Evolutionary conservation across 257 asterid species (phyloP), one percentile per base, ranked within the genome.

Genomic region (Asclepias syriaca): DNA sequence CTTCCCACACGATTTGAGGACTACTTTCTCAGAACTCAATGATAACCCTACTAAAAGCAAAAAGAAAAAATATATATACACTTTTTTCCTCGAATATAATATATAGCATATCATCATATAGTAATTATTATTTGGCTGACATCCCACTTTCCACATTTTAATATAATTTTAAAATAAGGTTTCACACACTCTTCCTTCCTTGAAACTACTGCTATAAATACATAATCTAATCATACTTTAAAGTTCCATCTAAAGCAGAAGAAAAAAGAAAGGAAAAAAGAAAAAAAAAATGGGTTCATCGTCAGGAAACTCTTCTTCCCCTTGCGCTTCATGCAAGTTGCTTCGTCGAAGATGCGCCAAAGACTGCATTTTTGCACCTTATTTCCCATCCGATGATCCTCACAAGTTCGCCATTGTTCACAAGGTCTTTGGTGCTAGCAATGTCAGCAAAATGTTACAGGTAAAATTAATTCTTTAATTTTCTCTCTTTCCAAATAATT

Each of bases 381-480:
- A 92, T 70, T 92, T 90, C 68, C 96, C 98, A 43, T 90, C 98
- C 13, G 97, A 90, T 57, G 98, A 92, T 29, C 98, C 98, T 67
- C 97, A 92, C 72, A 92, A 92, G 82, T 92, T 92, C 53, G 98
- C 98, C 85, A 90, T 92, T 27, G 98, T 92, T 74, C 98, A 92
- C 84, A 92, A 90, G 85, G 93, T 92, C 16, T 92, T 92, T 55
- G 98, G 97, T 67, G 96, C 98, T 46, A 92, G 98, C 84, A 92
- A 92, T 53, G 84, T 92, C 76, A 86, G 96, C 93, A 92, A 92
- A 86, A 92, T 92, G 93, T 83, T 92, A 65, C 98, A 90, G 97
- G 98, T 92, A 57, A 19, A 57, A 19, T 34, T 34, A 34, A 34
- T 34, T 32, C 3, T 3, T 34, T 34, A 34, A 34, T 34, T 34